These are phyloP conservation scores for Pleurotus djamor DNA, from an alignment of 768 basidiomycete genomes.

Conservation along the genomic window DNA sequence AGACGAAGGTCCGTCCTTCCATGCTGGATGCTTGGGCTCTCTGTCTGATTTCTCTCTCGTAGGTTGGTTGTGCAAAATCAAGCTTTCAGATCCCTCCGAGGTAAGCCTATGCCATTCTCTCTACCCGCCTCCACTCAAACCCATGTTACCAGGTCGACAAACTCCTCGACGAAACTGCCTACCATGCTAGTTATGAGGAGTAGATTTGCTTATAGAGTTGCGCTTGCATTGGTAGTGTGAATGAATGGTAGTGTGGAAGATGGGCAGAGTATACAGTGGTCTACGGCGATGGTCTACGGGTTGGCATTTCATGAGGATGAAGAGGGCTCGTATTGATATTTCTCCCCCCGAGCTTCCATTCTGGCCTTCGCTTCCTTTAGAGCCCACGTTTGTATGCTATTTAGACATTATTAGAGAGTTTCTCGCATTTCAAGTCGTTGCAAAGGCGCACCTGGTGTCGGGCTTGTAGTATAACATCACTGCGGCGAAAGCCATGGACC, in stretches of 20 bases:
- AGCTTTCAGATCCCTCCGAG: slow-evolving; percentile 74
- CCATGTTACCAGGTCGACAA: slow-evolving; percentile 50
- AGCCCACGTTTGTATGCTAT: slow-evolving; percentile 91
- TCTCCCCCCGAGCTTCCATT: slow-evolving; percentile 93
- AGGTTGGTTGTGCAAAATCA: slow-evolving; percentile 98
- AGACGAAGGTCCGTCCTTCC: slow-evolving; percentile 58
- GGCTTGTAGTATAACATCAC: slow-evolving; percentile 90
- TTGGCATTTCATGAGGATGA: slow-evolving; percentile 17
- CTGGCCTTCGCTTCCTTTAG: slow-evolving; percentile 84
- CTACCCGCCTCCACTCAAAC: background rate
- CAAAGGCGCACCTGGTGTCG: slow-evolving; percentile 73
- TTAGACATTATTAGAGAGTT: background rate
- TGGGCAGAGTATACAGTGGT: background rate
- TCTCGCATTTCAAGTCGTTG: background rate
- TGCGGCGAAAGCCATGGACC: slow-evolving; percentile 72
- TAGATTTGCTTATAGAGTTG: slow-evolving; percentile 9
- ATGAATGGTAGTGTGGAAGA: background rate
- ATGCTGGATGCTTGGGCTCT: background rate
- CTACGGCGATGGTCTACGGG: too few species aligned
- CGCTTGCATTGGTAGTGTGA: background rate
- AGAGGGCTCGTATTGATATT: slow-evolving; percentile 76
- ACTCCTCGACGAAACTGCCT: slow-evolving; percentile 76
- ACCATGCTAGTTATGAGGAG: slow-evolving; percentile 43
- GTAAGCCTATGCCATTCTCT: slow-evolving; percentile 30
- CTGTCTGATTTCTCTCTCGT: background rate